These are phyloP conservation scores for Bassia scoparia DNA, from an alignment of 148 eudicot species.

Conservation along the genomic window DNA sequence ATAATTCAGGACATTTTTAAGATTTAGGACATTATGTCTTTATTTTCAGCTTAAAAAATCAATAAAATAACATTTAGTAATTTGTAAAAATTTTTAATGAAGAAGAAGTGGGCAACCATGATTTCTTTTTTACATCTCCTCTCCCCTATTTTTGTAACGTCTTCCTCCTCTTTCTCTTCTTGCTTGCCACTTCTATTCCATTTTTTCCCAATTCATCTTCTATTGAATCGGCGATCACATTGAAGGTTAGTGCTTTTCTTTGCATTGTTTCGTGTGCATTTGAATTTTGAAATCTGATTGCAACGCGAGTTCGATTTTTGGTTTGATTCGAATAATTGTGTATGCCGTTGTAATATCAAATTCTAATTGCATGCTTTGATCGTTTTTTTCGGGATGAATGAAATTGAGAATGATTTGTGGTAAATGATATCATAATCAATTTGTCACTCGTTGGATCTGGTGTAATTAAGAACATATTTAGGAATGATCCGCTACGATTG, in stretches of 20 bases:
- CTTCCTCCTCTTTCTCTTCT: background rate
- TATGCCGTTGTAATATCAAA: background rate
- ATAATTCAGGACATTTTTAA: no score
- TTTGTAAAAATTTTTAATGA: no score
- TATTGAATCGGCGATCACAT: background rate
- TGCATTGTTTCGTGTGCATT: background rate
- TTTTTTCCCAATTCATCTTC: background rate
- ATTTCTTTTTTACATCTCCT: background rate
- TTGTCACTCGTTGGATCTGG: constrained; percentile 6
- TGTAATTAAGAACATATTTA: background rate
- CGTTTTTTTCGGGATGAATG: no score
- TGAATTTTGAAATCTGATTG: background rate
- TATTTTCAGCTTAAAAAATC: background rate
- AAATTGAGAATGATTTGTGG: no score
- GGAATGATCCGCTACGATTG: background rate
- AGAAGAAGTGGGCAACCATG: constrained; percentile 22
- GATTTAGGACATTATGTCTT: no score
- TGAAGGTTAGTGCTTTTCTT: background rate
- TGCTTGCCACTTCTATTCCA: background rate
- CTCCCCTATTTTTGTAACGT: background rate
- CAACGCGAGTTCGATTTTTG: background rate
- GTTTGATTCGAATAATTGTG: background rate
- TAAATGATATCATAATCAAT: background rate
- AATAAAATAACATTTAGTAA: background rate
- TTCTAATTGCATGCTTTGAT: background rate